Evolutionary conservation across 805 yeast species (phyloP).

Genomic region (Metschnikowia chrysomelidarum): DNA sequence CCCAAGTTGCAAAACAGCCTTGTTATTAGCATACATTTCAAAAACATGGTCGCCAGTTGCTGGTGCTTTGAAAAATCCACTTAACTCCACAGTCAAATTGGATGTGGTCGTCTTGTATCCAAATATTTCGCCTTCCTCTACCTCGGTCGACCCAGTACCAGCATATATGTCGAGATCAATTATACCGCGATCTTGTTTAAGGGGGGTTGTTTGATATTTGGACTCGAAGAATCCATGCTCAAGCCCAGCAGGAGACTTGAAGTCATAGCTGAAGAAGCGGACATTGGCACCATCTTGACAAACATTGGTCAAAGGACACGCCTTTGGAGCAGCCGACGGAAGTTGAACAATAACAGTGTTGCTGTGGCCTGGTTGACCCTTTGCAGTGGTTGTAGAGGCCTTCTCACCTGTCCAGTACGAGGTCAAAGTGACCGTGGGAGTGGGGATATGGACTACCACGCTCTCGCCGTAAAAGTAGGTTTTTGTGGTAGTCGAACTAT

Average conservation of each 20-base stretch:
- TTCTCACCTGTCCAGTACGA: slow-evolving; percentile 9
- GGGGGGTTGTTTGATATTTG: too few species aligned
- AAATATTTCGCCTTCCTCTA: too few species aligned
- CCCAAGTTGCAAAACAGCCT: slow-evolving; percentile 15
- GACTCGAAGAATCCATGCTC: too few species aligned
- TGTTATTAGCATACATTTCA: slow-evolving; percentile 13
- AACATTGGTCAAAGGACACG: too few species aligned
- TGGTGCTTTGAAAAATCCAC: slow-evolving; percentile 11
- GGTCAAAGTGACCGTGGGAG: slow-evolving; percentile 12
- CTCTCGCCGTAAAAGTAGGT: too few species aligned
- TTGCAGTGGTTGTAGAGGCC: slow-evolving; percentile 1
- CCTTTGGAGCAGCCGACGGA: slow-evolving; percentile 1
- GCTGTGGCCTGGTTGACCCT: slow-evolving; percentile 1
- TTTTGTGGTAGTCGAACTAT: too few species aligned
- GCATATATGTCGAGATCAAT: too few species aligned
- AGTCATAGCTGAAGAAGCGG: too few species aligned
- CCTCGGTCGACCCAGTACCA: too few species aligned
- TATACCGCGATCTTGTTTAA: too few species aligned
- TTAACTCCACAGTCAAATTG: slow-evolving; percentile 8
- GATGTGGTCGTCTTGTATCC: slow-evolving; percentile 7
- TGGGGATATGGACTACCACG: slow-evolving; percentile 11
- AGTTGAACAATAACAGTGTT: slow-evolving; percentile 14
- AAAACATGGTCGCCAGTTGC: slow-evolving; percentile 11
- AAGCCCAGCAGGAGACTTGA: too few species aligned
- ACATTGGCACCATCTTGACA: too few species aligned